A percentile compares a stretch with the other conserved stretches of the same genome.
Evolutionary conservation across 192 early-diverging fungal species (phyloP).

Genomic region (Coemansia sp.): DNA sequence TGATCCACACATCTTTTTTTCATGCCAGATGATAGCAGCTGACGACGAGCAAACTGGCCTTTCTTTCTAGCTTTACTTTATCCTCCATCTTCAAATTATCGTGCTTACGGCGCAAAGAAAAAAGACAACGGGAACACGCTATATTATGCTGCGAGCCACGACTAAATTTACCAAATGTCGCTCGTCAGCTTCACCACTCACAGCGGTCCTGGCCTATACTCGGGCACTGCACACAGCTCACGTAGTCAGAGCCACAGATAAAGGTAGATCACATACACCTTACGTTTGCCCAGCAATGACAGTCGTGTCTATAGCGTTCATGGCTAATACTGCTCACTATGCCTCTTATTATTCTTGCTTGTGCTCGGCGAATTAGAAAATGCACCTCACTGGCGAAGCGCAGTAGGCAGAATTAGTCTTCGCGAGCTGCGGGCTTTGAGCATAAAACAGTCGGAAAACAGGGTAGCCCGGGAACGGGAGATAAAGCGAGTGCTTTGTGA

Average conservation of each 20-base stretch:
- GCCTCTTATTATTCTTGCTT: neutral
- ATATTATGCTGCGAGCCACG: conserved; percentile 10
- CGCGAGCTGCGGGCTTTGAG: conserved; percentile 10
- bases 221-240: neutral
- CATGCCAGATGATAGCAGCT: neutral
- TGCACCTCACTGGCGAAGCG: conserved; percentile 8
- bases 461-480: conserved; percentile 12
- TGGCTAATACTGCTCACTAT: neutral
- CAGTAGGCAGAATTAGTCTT: conserved; percentile 9
- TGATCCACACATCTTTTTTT: neutral
- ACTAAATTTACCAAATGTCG: conserved; percentile 1
- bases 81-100: neutral
- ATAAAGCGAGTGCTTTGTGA: conserved; percentile 22
- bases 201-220: neutral
- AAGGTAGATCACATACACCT: neutral
- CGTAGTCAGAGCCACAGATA: neutral
- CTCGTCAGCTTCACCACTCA: neutral
- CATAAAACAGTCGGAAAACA: conserved; percentile 20
- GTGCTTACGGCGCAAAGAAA: neutral
- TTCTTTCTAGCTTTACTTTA: neutral
- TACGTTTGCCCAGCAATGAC: neutral
- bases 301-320: neutral
- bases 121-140: neutral
- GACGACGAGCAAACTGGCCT: neutral
- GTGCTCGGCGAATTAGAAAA: neutral